These are phyloP conservation scores for Lupinus albus DNA, from an alignment of 306 rosid species.

Conservation along the genomic window DNA sequence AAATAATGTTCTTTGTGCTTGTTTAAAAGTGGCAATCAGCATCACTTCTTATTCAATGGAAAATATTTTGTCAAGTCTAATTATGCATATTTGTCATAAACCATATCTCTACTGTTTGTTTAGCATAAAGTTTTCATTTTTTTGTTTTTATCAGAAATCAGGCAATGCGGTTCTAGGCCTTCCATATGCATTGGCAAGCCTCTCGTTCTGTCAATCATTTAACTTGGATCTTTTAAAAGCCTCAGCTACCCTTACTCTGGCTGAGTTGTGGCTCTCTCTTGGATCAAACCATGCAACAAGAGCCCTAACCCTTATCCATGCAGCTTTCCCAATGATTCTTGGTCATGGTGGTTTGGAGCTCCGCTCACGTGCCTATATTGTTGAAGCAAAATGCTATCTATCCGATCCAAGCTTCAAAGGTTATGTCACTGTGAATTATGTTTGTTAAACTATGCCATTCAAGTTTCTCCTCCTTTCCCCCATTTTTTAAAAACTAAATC, in stretches of 20 bases:
- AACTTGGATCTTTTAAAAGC: constrained; percentile 97
- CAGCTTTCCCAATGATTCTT: constrained; percentile 89
- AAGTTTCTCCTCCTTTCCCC: not conserved
- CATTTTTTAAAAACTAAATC: not conserved
- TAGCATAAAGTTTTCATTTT: constrained; percentile 12
- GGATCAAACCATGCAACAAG: constrained; percentile 88
- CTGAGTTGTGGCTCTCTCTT: constrained; percentile 92
- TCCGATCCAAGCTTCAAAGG: constrained; percentile 80
- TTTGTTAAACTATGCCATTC: constrained; percentile 20
- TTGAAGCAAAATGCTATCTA: constrained; percentile 89
- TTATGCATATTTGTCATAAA: not conserved
- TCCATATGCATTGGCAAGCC: constrained; percentile 94
- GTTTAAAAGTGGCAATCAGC: not conserved
- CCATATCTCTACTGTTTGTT: constrained; percentile 8
- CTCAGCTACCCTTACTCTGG: constrained; percentile 82
- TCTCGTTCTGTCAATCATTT: constrained; percentile 90
- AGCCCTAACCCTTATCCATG: constrained; percentile 85
- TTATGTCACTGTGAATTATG: constrained; percentile 32
- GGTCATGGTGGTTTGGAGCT: constrained; percentile 99
- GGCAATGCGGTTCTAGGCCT: constrained; percentile 92
- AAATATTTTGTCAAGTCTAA: not conserved
- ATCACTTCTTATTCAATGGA: constrained; percentile 14
- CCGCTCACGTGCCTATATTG: constrained; percentile 80
- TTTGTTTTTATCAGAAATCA: constrained; percentile 69
- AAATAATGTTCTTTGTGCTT: constrained; percentile 10